phyloP scores from a whole-genome alignment of 2,329 filamentous ascomycete species.

The Phaeoacremonium minimum region DNA sequence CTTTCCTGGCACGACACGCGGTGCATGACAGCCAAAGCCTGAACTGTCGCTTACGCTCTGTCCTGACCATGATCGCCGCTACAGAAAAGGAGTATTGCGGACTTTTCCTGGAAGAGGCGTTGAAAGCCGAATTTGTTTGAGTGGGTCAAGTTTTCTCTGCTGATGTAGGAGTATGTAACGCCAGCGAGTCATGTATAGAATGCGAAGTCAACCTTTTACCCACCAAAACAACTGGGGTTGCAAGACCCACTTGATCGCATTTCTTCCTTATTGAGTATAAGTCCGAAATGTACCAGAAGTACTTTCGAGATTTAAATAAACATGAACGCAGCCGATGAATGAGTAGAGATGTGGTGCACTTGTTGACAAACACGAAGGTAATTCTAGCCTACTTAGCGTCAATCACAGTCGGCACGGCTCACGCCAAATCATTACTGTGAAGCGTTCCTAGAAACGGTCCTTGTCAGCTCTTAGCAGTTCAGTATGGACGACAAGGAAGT shows the following conservation, averaged over 20 bases:
- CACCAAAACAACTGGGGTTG: too few relatives aligned
- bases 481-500: background rate
- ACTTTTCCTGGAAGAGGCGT: slow-evolving; percentile 1
- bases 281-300: background rate
- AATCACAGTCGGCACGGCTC: background rate
- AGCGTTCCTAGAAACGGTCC: background rate
- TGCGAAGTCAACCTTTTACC: too few relatives aligned
- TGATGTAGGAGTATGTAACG: too few relatives aligned
- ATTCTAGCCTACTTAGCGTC: background rate
- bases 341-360: background rate
- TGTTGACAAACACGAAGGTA: background rate
- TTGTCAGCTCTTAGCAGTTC: background rate
- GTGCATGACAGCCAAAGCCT: slow-evolving; percentile 1
- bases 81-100: background rate
- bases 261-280: background rate
- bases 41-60: slow-evolving; percentile 1
- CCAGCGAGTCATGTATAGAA: too few relatives aligned
- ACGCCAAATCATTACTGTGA: background rate
- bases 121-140: background rate
- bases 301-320: background rate
- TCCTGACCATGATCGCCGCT: background rate
- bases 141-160: background rate
- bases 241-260: background rate
- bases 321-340: background rate
- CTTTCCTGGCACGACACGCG: background rate